Base-by-base conservation (phyloP, 208 protist genomes). In the Tritrichomonas foetus region DNA sequence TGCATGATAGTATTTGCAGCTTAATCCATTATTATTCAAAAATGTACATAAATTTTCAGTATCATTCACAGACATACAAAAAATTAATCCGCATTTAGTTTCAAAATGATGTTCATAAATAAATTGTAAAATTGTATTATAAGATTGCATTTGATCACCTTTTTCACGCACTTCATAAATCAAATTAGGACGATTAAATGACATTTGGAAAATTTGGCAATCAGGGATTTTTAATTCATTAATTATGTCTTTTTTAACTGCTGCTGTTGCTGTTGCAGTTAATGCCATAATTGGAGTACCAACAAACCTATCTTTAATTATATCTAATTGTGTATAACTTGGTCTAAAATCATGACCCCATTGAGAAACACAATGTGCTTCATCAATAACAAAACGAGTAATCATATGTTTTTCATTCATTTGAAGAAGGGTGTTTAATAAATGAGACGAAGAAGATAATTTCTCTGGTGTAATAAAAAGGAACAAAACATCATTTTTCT, bases 291-390 rank as follows among this genome's bases (percentile, higher is more conserved):
- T 78, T 33, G 96, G 96, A 30, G 96, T 94, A n/a, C n/a, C 27
- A 25, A 94, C 94, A 93, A 96, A 97, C 20, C 0, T 2, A n/a
- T 1, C 33, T 30, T 94, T 41, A 5, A 96, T 50, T 41, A 44
- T 47, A 57, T 61, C 36, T 22, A 97, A 80, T 49, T 93, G 16
- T 27, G 47, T 39, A 69, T 96, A 97, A 36, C 61, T 74, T 41
- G 93, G 93, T 33, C 96, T 92, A 93, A 97, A 97, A 41, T 97
- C 96, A 93, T 97, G 96, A 9, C 96, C 96, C 96, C 96, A 97
- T 50, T 95, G 22, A 27, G 94, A 95, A 49, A 97, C 94, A 93
- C 96, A 97, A 92, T 97, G 96, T 3, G 95, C 95, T 94, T 97
- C 96, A 95, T 97, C 96, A 57, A 97, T 94, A 13, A 94, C 96